A percentile compares a stretch with the other conserved stretches of the same genome.
Evolutionary conservation across 805 yeast species (phyloP).

Genomic region (Saccharomycopsis fibuligera): DNA sequence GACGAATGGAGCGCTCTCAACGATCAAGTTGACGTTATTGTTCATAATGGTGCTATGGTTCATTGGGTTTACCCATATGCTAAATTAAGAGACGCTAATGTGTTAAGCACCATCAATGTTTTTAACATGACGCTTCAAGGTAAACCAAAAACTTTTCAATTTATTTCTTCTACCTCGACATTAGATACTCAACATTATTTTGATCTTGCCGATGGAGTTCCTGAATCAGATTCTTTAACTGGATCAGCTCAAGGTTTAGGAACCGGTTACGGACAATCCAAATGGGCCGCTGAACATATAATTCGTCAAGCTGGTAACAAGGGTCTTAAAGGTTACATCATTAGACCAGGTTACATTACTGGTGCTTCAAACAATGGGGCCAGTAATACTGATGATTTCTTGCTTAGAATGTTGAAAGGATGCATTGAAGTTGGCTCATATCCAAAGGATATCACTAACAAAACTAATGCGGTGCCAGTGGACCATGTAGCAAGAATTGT

Average conservation of each 20-base stretch:
- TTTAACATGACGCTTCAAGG: constrained; percentile 72
- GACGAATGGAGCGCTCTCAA: constrained; percentile 53
- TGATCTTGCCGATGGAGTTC: constrained; percentile 59
- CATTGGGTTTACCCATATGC: constrained; percentile 98
- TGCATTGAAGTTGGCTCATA: constrained; percentile 78
- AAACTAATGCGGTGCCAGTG: constrained; percentile 95
- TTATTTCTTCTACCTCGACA: constrained; percentile 94
- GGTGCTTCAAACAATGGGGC: constrained; percentile 83
- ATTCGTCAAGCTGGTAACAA: constrained; percentile 81
- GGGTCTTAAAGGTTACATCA: constrained; percentile 83
- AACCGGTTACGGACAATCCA: constrained; percentile 94
- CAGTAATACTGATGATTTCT: constrained; percentile 93
- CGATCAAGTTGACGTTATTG: constrained; percentile 64
- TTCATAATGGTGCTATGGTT: constrained; percentile 96
- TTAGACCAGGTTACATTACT: constrained; percentile 94
- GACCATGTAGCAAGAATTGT: constrained; percentile 95
- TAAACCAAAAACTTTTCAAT: constrained; percentile 78
- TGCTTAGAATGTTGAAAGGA: constrained; percentile 91
- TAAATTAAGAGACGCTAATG: constrained; percentile 88
- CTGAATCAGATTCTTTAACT: constrained; percentile 73
- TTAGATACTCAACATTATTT: constrained; percentile 80
- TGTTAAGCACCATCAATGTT: constrained; percentile 78
- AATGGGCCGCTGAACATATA: constrained; percentile 94
- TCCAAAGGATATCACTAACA: constrained; percentile 74
- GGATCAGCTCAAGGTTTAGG: constrained; percentile 82